Base-by-base conservation (phyloP, 129 eudicot species). In the Rutidosis leptorrhynchoides region DNA sequence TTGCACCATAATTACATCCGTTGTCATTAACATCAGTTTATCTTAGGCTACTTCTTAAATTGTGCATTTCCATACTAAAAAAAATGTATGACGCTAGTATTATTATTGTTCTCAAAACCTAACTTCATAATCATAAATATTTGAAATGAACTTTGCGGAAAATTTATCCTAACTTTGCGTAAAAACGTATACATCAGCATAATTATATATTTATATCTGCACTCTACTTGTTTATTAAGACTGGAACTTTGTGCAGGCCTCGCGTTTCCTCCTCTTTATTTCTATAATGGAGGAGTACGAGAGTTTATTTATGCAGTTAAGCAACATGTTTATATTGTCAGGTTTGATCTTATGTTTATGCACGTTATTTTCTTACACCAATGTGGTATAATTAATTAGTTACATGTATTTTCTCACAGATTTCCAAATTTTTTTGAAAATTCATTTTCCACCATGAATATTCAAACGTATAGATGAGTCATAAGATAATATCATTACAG, bases 221-320 rank as follows among this genome's bases (percentile, higher is more conserved):
- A 35, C 2, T 35, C 42, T 35, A 35, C 42, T 35, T 61, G 59
- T 45, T 62, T 55, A 54, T 42, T 58, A 64, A 53, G 33, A 51
- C 58, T 9, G 53, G 33, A 65, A 51, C 9, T 29, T 63, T 75
- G 48, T 70, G 76, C 85, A 94, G 99, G 99, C 49, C 80, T 94
- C 53, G 99, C 99, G 49, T 86, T 74, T 70, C 93, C 99, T 77
- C 97, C 99, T 2, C 97, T 94, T 55, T 94, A 89, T 64, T 94
- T 94, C 78, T 94, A 94, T 73, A 94, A 86, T 82, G 99, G 99
- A 73, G 99, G 99, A 72, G 95, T 94, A 26, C 80, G 85, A 29
- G 97, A 94, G 68, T 86, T 94, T 79, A 75, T 94, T 55, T 86
- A 88, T 52, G 82, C 88, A 45, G 64, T 94, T 60, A 89, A 89